Evolutionary conservation across 2,329 filamentous ascomycete genomes (phyloP).

Genomic region (Epichloe glyceriae): DNA sequence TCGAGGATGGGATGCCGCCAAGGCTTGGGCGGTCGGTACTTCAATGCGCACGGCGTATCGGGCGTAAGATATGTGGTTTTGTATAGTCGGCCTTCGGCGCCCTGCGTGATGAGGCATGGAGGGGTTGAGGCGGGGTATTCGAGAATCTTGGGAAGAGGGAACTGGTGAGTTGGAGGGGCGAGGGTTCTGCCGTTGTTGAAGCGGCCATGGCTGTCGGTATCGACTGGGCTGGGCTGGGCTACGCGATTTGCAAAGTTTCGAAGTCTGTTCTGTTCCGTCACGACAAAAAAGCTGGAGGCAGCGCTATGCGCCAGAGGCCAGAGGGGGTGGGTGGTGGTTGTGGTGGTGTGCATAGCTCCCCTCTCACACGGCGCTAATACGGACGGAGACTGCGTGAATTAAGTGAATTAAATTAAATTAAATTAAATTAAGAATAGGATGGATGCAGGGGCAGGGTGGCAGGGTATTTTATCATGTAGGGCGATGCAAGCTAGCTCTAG

Average conservation of each 20-base stretch:
- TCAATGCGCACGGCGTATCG: conserved; percentile 61
- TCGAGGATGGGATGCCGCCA: conserved; percentile 90
- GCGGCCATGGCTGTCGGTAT: conserved; percentile 3
- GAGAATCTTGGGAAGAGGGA: conserved; percentile 52
- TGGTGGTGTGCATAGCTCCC: no score
- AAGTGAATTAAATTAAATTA: no score
- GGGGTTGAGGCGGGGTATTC: conserved; percentile 44
- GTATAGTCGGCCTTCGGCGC: conserved; percentile 92
- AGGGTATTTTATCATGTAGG: no score
- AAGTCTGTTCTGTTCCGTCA: no score
- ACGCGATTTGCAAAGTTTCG: neutral
- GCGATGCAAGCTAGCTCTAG: no score
- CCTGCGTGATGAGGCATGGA: conserved; percentile 70
- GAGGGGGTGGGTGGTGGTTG: no score
- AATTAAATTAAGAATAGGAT: no score
- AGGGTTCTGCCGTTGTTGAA: neutral
- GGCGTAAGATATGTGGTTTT: conserved; percentile 66
- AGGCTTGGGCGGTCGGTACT: conserved; percentile 80
- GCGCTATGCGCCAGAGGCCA: no score
- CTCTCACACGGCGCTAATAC: no score
- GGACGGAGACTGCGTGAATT: no score
- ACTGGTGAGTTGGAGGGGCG: conserved; percentile 16
- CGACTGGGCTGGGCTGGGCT: neutral
- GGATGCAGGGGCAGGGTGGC: no score
- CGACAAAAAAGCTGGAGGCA: no score